Evolutionary conservation across 257 asterid genomes (phyloP).

Genomic region (Solanum medicagineum): DNA sequence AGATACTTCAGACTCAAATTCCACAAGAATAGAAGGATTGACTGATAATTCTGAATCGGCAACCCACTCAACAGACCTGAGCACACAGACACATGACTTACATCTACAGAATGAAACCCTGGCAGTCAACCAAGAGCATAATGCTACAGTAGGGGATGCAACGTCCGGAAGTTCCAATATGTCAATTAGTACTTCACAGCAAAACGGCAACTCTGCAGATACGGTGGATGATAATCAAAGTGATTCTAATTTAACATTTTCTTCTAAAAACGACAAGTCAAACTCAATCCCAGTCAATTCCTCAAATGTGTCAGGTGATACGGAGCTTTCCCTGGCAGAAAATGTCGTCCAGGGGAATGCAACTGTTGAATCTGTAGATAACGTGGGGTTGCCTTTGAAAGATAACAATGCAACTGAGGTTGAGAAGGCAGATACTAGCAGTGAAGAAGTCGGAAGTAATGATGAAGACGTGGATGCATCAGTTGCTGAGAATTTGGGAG

Average conservation of each 20-base stretch:
- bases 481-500: constrained; percentile 29
- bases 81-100: constrained; percentile 5
- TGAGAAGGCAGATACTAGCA: neutral
- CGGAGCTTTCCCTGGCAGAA: constrained; percentile 13
- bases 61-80: constrained; percentile 19
- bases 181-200: constrained; percentile 4
- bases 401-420: constrained; percentile 12
- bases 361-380: constrained; percentile 15
- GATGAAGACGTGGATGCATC: constrained; percentile 22
- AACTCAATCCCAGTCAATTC: constrained; percentile 13
- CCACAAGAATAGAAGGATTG: constrained; percentile 11
- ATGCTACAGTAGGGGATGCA: constrained; percentile 6
- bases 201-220: constrained; percentile 6
- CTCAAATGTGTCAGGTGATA: constrained; percentile 8
- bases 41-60: constrained; percentile 5
- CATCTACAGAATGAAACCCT: constrained; percentile 20
- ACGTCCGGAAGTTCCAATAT: constrained; percentile 10
- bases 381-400: constrained; percentile 9
- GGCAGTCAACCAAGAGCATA: constrained; percentile 9
- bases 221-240: neutral
- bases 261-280: constrained; percentile 12
- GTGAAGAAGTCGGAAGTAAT: constrained; percentile 16
- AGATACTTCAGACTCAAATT: constrained; percentile 15
- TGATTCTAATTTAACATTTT: constrained; percentile 13
- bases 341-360: neutral